These are phyloP conservation scores for Leucocoprinus leucothites DNA, from an alignment of 768 basidiomycete species.

Conservation along the genomic window DNA sequence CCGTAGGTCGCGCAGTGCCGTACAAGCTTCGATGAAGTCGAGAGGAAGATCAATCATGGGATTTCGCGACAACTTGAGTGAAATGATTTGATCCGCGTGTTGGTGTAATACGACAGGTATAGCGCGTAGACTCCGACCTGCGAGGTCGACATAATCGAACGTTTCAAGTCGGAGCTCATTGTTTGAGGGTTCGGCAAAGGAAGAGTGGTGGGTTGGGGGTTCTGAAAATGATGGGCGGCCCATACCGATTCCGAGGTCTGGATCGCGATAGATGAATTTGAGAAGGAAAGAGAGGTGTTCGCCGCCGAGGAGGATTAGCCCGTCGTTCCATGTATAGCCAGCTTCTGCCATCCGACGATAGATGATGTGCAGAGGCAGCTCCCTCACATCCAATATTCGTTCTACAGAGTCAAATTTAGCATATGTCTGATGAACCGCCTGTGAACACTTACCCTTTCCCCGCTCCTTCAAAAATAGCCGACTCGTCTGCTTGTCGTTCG, in stretches of 20 bases:
- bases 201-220: background rate
- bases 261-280: constrained; percentile 87
- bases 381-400: constrained; percentile 75
- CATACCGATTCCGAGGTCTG: constrained; percentile 60
- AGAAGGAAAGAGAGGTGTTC: constrained; percentile 83
- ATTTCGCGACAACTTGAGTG: constrained; percentile 87
- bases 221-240: constrained; percentile 38
- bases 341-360: constrained; percentile 82
- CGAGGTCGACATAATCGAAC: constrained; percentile 80
- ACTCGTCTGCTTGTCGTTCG: constrained; percentile 46
- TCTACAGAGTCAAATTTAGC: constrained; percentile 34
- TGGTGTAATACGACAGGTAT: constrained; percentile 86
- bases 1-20: constrained; percentile 77
- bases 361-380: constrained; percentile 83
- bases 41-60: constrained; percentile 95
- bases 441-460: constrained; percentile 55
- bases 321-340: constrained; percentile 82
- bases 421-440: background rate
- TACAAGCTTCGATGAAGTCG: constrained; percentile 92
- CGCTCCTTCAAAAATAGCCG: constrained; percentile 73
- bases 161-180: constrained; percentile 69
- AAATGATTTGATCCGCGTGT: constrained; percentile 79
- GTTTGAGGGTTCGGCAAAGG: constrained; percentile 41
- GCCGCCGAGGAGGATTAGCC: constrained; percentile 68
- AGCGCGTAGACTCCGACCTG: constrained; percentile 74